Base-by-base conservation (phyloP, 352 stramenopile species). In the Thalassiosira exigua region DNA sequence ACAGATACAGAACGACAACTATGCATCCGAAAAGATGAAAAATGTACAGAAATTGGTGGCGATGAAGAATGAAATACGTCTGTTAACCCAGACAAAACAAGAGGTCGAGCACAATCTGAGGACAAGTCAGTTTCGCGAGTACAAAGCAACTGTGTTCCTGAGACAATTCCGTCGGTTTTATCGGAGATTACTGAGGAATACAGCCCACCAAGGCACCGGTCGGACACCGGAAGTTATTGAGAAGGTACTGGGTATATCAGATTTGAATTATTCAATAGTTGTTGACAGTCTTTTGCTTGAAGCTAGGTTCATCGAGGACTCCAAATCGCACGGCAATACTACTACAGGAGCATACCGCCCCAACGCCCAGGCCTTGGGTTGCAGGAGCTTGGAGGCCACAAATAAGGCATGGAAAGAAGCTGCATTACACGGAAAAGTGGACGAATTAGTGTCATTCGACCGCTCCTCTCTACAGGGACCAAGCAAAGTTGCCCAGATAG, bases 81-180 rank as follows among this genome's bases (percentile, higher is more conserved):
- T 65, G 14, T 39, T 87, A 11, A 62, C 36, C 0, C 77, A 82
- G 57, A 52, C 62, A 42, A 90, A 85, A 26, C 39, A 81, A 36
- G 83, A 92, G 62, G 65, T 88, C 0, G 78, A 92, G 33, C 75
- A 89, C 51, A 87, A 89, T 54, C 62, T 93, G n/a, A 67, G 81
- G 69, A 92, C 81, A 0, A 90, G 82, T 74, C 76, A 85, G 53
- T 93, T 93, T 69, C 83, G 88, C 27, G 88, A 93, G 59, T 86
- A 86, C 44, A 85, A 93, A 62, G 84, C 88, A 29, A 85, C 87
- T 21, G 72, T 88, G 1, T 93, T 93, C 73, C 58, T 92, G n/a
- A 41, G 88, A 56, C 88, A 91, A 69, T 92, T 91, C 62, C 77
- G 86, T 42, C 78, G 81, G 27, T 93, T 93, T 59, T 92, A 92